Conservation (phyloP, 148 eudicot species). For the Diospyros kaki region DNA sequence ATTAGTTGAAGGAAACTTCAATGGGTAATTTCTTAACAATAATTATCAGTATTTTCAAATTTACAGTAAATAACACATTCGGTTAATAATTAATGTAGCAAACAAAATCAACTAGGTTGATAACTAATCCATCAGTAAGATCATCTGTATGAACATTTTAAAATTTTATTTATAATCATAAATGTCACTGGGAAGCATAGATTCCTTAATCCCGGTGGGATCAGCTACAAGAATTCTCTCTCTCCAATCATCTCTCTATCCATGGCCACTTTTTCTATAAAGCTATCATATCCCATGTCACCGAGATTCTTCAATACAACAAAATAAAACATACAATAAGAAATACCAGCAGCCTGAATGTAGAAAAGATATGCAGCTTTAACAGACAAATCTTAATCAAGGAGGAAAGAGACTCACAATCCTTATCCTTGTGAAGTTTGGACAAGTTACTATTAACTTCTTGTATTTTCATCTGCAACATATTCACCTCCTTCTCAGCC, state of each 20-base stretch:
- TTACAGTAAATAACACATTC: neutral
- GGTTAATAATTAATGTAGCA: neutral
- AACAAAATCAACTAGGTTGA: neutral
- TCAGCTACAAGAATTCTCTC: too few relatives aligned
- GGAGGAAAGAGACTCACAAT: slow-evolving; percentile 54
- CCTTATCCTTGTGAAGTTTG: slow-evolving; percentile 64
- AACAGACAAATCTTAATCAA: slow-evolving; percentile 1
- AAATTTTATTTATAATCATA: too few relatives aligned
- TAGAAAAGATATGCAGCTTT: neutral
- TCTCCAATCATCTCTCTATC: too few relatives aligned
- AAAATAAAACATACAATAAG: neutral
- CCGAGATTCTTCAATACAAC: neutral
- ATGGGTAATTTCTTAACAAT: neutral
- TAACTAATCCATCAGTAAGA: neutral
- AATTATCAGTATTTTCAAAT: neutral
- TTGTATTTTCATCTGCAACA: slow-evolving; percentile 63
- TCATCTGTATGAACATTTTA: neutral
- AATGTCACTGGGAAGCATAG: too few relatives aligned
- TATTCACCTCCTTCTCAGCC: slow-evolving; percentile 78
- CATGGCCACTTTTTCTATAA: too few relatives aligned
- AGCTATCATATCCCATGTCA: neutral
- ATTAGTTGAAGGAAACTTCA: neutral
- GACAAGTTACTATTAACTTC: slow-evolving; percentile 52
- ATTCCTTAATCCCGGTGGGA: too few relatives aligned
- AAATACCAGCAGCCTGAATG: neutral